Conservation (phyloP, 345 rosid species). For the Hibiscus mutabilis region DNA sequence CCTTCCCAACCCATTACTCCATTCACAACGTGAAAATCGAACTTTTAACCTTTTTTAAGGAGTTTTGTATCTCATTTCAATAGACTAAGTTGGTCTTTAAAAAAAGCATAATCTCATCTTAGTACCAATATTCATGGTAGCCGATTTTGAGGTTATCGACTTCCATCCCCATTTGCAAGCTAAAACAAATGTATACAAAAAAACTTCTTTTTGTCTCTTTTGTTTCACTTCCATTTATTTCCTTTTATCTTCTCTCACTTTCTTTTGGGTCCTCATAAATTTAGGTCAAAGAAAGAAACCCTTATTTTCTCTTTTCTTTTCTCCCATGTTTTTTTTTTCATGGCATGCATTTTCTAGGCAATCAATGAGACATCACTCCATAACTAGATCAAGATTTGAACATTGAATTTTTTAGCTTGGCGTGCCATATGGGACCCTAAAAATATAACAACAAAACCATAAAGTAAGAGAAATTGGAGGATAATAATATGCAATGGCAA, state of each 20-base stretch:
- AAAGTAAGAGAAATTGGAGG: too few relatives aligned
- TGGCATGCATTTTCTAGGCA: slow-evolving; percentile 17
- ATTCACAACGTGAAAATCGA: too few relatives aligned
- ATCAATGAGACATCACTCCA: slow-evolving; percentile 6
- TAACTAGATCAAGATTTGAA: slow-evolving; percentile 13
- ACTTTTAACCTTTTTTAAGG: too few relatives aligned
- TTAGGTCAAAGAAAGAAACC: slow-evolving; percentile 19
- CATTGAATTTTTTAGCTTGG: slow-evolving; percentile 17
- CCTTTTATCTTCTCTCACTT: background rate
- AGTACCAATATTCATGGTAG: background rate
- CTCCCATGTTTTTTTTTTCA: background rate
- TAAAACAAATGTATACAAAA: background rate
- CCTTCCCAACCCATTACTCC: too few relatives aligned
- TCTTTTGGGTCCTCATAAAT: slow-evolving; percentile 12
- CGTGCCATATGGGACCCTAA: slow-evolving; percentile 25
- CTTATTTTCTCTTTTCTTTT: slow-evolving; percentile 6
- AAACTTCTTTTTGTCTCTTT: background rate
- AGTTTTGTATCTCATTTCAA: too few relatives aligned
- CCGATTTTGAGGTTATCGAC: background rate
- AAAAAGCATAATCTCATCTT: background rate
- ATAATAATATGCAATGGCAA: too few relatives aligned
- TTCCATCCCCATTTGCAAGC: background rate
- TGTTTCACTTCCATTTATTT: background rate
- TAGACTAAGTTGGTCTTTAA: too few relatives aligned
- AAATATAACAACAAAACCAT: background rate